Evolutionary conservation across 129 eudicot species (phyloP).

Genomic region (Deinandra increscens): DNA sequence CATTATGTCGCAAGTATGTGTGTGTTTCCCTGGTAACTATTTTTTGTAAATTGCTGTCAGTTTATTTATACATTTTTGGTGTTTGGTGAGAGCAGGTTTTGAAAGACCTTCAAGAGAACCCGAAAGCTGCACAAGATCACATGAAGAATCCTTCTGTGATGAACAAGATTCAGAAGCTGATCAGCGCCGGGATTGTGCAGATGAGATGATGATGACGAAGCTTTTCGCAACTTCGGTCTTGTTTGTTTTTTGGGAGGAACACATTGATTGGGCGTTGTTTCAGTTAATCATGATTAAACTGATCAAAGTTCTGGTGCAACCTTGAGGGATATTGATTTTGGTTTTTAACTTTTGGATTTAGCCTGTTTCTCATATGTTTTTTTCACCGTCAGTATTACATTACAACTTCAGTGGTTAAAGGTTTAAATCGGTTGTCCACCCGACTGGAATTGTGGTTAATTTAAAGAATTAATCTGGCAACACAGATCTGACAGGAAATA

Average conservation of each 20-base stretch:
- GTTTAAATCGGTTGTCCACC: too few relatives aligned
- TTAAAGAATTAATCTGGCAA: too few relatives aligned
- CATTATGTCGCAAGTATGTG: slow-evolving; percentile 86
- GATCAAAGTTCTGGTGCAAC: slow-evolving; percentile 15
- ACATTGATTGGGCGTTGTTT: slow-evolving; percentile 2
- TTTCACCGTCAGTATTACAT: too few relatives aligned
- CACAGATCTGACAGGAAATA: too few relatives aligned
- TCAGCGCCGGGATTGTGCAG: slow-evolving; percentile 88
- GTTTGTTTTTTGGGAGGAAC: background rate
- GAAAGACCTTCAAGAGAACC: slow-evolving; percentile 83
- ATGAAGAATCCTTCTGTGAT: slow-evolving; percentile 84
- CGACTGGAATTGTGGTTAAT: too few relatives aligned
- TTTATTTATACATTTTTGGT: background rate
- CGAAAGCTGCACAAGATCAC: slow-evolving; percentile 90
- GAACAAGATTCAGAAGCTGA: slow-evolving; percentile 79
- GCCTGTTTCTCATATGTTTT: background rate
- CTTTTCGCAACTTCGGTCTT: background rate
- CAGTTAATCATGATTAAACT: slow-evolving; percentile 16
- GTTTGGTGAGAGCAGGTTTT: slow-evolving; percentile 43
- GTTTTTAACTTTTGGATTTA: background rate
- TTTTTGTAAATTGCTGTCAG: too few relatives aligned
- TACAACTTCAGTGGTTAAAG: too few relatives aligned
- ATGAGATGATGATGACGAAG: slow-evolving; percentile 10
- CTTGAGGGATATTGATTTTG: background rate
- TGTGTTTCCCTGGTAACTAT: background rate